Evolutionary conservation across 1,284 basidiomycete species (phyloP), one percentile per base, ranked within the genome.

Genomic region (Vanrija sp.): DNA sequence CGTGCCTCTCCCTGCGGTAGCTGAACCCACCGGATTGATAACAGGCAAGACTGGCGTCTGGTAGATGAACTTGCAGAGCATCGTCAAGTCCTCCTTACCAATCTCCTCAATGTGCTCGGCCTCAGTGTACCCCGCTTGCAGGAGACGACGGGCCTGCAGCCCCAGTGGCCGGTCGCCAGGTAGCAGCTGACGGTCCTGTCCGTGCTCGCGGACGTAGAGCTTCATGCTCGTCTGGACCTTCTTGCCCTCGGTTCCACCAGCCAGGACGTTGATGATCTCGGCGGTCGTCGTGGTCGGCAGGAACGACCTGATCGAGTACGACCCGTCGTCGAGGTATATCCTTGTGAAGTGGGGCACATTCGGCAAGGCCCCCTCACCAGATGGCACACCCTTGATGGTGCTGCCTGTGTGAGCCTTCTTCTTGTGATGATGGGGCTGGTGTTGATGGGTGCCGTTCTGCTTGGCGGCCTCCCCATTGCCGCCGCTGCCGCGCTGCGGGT

Each of bases 81-180:
- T 94, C 3, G 85, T 83, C 57, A 96, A 80, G 57, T 93, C 91
- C 45, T 90, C 88, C 23, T 85, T 83, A 0, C 88, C 90, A 19
- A 97, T 81, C 38, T 86, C 82, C 60, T 92, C 88, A 7, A 91
- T 77, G 15, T 86, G 85, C 71, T 99, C 96, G 9, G 83, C 81
- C 28, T 86, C 82, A 43, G 88, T 89, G 69, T 94, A 97, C 0
- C 96, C 96, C 6, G 92, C 91, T 72, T 97, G 91, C 63, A 90
- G 84, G 50, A 98, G 79, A 48, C 93, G 82, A 46, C 91, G 83
- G 47, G 87, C 83, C 45, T 96, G 87, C 59, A 97, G 89, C 49
- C 86, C 83, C 0, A 92, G 85, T 0, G 95, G 95, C 54, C 85
- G 83, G 72, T 99, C 96, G 0, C 85, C 86, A 15, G 85, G 83